These are phyloP conservation scores for Pseudogymnoascus sp. DNA, from an alignment of 2,329 filamentous ascomycete species.

Conservation along the genomic window DNA sequence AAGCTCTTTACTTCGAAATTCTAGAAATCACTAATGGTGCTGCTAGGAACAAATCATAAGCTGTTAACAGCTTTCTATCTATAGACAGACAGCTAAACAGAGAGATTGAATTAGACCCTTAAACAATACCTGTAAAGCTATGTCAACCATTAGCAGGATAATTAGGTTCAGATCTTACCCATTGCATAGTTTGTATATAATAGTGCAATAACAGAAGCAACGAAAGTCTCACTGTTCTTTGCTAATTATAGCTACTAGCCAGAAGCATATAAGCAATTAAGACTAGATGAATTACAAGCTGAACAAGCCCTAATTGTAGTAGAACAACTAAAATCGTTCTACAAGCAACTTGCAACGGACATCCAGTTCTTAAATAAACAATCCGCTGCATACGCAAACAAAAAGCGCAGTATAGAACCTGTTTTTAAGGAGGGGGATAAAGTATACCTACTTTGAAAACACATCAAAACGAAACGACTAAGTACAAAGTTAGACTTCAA, in stretches of 20 bases:
- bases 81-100: conserved; percentile 9
- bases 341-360: not conserved
- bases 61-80: conserved; percentile 14
- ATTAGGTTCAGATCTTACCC: conserved; percentile 10
- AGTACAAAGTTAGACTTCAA: not conserved
- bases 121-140: conserved; percentile 12
- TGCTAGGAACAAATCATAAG: conserved; percentile 10
- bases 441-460: not conserved
- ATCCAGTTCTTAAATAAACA: not conserved
- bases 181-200: conserved; percentile 13
- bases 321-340: not conserved
- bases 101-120: conserved; percentile 10
- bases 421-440: not conserved
- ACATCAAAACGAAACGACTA: not conserved
- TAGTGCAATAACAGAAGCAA: not conserved
- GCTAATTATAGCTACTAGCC: conserved; percentile 8
- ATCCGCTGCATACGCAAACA: not conserved
- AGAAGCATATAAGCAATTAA: not conserved
- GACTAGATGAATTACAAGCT: not conserved
- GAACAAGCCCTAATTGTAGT: no score
- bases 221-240: not conserved
- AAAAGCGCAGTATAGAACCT: not conserved
- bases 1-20: conserved; percentile 15
- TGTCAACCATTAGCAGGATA: conserved; percentile 11
- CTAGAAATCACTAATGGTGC: not conserved